Percentiles rank a stretch among this genome's conserved stretches.
Conservation (phyloP, 2,329 filamentous ascomycete genomes). For the Blastomyces emzantsi region DNA sequence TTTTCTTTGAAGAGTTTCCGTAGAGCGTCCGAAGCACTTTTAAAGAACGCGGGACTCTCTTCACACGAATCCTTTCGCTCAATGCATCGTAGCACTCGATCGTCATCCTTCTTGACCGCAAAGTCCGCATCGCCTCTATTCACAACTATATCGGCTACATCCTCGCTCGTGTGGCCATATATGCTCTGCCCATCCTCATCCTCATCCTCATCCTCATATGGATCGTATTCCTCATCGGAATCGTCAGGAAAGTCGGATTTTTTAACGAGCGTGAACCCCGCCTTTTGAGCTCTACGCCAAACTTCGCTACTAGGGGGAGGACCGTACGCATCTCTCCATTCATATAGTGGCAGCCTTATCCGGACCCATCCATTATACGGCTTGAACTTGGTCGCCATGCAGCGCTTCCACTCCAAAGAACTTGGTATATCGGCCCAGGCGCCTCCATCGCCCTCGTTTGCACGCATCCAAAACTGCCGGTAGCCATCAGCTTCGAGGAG, state of each 20-base stretch:
- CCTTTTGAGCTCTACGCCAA: neutral
- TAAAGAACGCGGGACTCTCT: neutral
- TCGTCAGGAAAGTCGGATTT: neutral
- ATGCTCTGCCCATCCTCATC: too few relatives aligned
- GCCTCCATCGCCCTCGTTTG: neutral
- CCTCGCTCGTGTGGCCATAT: neutral
- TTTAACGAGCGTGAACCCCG: neutral
- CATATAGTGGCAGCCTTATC: neutral
- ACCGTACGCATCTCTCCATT: too few relatives aligned
- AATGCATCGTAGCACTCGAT: neutral
- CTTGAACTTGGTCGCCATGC: neutral
- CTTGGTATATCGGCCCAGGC: neutral
- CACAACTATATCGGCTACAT: neutral
- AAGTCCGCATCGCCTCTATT: neutral
- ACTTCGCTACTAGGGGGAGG: too few relatives aligned
- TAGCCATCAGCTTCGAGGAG: neutral
- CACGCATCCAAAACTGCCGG: neutral
- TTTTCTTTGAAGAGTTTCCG: neutral
- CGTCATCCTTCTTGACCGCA: neutral
- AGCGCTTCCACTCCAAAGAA: neutral
- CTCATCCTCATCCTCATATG: neutral
- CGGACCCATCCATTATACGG: neutral
- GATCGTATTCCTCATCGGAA: neutral
- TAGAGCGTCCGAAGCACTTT: neutral
- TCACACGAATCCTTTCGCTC: rapidly evolving